phyloP scores from a whole-genome alignment of 2,329 filamentous ascomycete species.

The Fusarium torulosum region DNA sequence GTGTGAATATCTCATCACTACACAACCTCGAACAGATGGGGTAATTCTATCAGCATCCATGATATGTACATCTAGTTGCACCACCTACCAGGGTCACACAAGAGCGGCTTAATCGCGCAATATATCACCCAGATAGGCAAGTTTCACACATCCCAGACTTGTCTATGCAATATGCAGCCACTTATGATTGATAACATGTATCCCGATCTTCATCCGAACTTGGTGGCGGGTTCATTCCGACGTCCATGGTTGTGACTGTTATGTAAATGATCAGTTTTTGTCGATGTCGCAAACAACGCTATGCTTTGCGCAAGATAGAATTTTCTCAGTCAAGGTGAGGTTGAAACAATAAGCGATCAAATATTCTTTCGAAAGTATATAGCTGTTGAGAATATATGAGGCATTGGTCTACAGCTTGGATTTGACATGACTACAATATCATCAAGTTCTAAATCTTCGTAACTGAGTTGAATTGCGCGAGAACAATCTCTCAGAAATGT shows the following conservation, averaged over 20 bases:
- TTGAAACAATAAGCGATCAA: not conserved
- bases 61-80: not conserved
- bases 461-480: no score
- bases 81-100: not conserved
- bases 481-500: no score
- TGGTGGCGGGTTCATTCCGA: not conserved
- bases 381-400: no score
- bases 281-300: not conserved
- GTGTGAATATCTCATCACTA: no score
- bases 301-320: not conserved
- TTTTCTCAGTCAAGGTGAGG: not conserved
- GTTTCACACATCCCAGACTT: not conserved
- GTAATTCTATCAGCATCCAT: not conserved
- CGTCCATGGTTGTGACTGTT: not conserved
- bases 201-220: not conserved
- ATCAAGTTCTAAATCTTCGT: no score
- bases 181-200: not conserved
- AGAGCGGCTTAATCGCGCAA: not conserved
- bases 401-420: no score
- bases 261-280: not conserved
- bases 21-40: not conserved
- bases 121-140: not conserved
- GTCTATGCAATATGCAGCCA: not conserved
- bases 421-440: no score
- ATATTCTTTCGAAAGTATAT: no score